These are phyloP conservation scores for Naganishia onofrii DNA, from an alignment of 768 basidiomycete species.

Conservation along the genomic window DNA sequence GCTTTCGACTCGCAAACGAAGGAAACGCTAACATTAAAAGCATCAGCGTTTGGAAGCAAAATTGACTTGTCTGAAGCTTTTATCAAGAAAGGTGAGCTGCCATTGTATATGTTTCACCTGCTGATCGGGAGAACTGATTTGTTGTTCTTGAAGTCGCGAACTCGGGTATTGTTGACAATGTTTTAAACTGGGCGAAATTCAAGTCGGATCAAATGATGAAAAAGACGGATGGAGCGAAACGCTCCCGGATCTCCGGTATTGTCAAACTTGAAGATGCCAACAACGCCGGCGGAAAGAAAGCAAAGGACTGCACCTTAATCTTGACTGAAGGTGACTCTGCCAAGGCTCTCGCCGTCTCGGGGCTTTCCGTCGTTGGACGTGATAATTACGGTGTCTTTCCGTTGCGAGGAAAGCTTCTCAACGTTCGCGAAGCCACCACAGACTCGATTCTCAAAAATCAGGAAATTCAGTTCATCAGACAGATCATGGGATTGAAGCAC, in stretches of 20 bases:
- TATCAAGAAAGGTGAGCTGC: constrained; percentile 78
- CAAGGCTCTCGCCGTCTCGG: constrained; percentile 91
- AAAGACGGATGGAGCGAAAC: constrained; percentile 89
- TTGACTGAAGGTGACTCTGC: constrained; percentile 99
- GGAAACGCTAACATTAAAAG: constrained; percentile 81
- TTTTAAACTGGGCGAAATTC: constrained; percentile 93
- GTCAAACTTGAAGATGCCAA: constrained; percentile 95
- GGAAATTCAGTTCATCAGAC: constrained; percentile 95
- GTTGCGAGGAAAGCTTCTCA: constrained; percentile 89
- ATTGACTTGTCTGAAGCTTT: constrained; percentile 84
- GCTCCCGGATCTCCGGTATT: constrained; percentile 80
- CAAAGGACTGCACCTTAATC: constrained; percentile 83
- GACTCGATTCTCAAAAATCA: constrained; percentile 98
- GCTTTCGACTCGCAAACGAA: constrained; percentile 99
- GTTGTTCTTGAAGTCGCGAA: constrained; percentile 64
- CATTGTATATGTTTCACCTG: neutral
- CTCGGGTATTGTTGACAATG: constrained; percentile 82
- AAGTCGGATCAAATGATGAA: constrained; percentile 94
- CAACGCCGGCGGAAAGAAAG: constrained; percentile 83
- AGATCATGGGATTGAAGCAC: constrained; percentile 94
- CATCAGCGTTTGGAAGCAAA: constrained; percentile 80
- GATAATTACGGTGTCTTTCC: constrained; percentile 98
- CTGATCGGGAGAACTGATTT: neutral
- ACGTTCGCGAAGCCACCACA: constrained; percentile 93
- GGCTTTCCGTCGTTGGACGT: constrained; percentile 88